phyloP scores from a whole-genome alignment of 306 rosid genomes.

The Lupinus albus region DNA sequence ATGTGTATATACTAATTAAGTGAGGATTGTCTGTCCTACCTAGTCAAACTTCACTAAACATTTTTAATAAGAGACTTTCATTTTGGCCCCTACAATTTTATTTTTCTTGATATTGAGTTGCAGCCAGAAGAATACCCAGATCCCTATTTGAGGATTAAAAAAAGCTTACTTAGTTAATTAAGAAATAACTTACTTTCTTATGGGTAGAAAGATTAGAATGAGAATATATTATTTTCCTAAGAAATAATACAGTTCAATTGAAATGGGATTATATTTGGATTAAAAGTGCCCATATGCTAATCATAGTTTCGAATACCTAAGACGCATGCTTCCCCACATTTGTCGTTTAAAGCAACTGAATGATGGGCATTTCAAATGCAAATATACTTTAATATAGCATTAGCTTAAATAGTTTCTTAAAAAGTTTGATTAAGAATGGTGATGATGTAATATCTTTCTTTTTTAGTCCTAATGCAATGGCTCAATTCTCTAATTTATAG shows the following conservation, averaged over 20 bases:
- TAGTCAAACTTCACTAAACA: constrained; percentile 41
- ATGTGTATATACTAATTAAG: constrained; percentile 19
- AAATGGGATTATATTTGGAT: constrained; percentile 28
- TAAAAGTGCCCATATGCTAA: constrained; percentile 37
- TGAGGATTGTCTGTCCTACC: constrained; percentile 16
- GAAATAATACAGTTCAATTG: constrained; percentile 11
- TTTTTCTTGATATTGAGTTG: constrained; percentile 38
- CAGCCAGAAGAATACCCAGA: constrained; percentile 32
- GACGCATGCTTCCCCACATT: constrained; percentile 57
- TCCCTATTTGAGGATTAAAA: constrained; percentile 55
- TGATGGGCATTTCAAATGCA: constrained; percentile 44
- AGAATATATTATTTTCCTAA: no score
- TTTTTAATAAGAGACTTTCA: constrained; percentile 34
- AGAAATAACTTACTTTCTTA: no score
- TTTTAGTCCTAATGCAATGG: constrained; percentile 25
- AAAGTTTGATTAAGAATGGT: constrained; percentile 26
- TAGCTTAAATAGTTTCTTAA: constrained; percentile 30
- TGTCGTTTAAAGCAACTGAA: constrained; percentile 59
- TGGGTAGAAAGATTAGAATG: no score
- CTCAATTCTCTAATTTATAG: constrained; percentile 28
- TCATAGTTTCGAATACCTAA: constrained; percentile 50
- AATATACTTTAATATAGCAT: constrained; percentile 40
- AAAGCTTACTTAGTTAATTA: no score
- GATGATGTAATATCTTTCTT: constrained; percentile 39
- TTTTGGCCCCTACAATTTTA: constrained; percentile 15